These are phyloP conservation scores for Butyriboletus pseudospeciosus DNA, from an alignment of 1,284 basidiomycete genomes.

Conservation along the genomic window DNA sequence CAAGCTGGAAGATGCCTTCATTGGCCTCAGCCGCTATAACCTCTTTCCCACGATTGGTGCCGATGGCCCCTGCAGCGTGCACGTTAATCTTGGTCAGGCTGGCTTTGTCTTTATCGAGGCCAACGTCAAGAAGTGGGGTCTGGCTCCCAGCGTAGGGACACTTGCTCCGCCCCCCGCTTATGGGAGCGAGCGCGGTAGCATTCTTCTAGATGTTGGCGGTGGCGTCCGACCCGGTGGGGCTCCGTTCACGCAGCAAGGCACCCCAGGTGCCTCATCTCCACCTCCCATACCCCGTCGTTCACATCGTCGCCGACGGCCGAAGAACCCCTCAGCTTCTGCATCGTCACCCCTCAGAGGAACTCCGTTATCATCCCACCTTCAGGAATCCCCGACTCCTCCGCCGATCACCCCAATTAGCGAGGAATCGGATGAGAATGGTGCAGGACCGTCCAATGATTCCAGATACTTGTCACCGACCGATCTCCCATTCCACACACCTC, in stretches of 20 bases:
- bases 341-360: constrained; percentile 58
- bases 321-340: constrained; percentile 39
- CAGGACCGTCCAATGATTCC: constrained; percentile 45
- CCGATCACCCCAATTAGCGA: constrained; percentile 76
- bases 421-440: constrained; percentile 43
- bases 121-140: constrained; percentile 97
- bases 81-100: constrained; percentile 92
- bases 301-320: constrained; percentile 57
- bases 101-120: constrained; percentile 98
- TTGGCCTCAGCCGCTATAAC: constrained; percentile 84
- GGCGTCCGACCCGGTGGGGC: constrained; percentile 45
- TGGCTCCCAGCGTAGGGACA: constrained; percentile 92
- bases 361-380: constrained; percentile 35
- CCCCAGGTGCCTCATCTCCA: constrained; percentile 47
- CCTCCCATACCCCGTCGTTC: constrained; percentile 47
- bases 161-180: constrained; percentile 94
- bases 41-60: constrained; percentile 94
- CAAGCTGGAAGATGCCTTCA: constrained; percentile 90
- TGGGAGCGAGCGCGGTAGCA: constrained; percentile 90
- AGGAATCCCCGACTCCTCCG: constrained; percentile 58
- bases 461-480: constrained; percentile 67
- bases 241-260: constrained; percentile 38
- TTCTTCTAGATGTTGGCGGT: constrained; percentile 84
- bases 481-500: constrained; percentile 53
- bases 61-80: constrained; percentile 89